These are phyloP conservation scores for Alternaria incomplexa DNA, from an alignment of 2,329 filamentous ascomycete genomes.

Conservation along the genomic window DNA sequence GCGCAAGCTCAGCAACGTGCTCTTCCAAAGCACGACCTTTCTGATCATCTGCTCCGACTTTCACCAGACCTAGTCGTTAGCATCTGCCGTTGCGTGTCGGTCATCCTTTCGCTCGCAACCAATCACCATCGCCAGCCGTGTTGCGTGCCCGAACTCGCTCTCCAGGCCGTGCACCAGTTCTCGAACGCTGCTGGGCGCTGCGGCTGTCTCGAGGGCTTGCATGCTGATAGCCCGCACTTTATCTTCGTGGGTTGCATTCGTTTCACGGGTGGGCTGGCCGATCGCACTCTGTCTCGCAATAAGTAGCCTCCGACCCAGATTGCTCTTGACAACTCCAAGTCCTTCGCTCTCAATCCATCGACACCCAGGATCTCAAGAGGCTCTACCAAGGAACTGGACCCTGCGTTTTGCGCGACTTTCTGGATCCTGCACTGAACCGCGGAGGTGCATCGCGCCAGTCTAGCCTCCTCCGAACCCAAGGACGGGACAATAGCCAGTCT, in stretches of 20 bases:
- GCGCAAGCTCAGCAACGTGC: slow-evolving; percentile 6
- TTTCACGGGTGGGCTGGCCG: not conserved
- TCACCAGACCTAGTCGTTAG: slow-evolving; percentile 3
- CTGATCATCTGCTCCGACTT: not conserved
- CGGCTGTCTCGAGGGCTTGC: not conserved
- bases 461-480: slow-evolving; percentile 2
- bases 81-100: not conserved
- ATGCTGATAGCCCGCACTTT: not conserved
- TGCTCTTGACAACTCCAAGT: not conserved
- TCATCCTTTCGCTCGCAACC: not conserved
- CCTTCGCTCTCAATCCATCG: not conserved
- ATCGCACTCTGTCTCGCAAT: not conserved
- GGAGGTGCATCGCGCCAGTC: slow-evolving; percentile 8
- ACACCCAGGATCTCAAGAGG: not conserved
- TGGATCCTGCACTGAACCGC: slow-evolving; percentile 4
- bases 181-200: not conserved
- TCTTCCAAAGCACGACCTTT: not conserved
- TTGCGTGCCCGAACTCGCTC: slow-evolving; percentile 15
- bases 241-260: not conserved
- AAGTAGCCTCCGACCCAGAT: slow-evolving; percentile 1
- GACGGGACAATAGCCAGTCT: slow-evolving; percentile 13
- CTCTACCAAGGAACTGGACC: not conserved
- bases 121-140: slow-evolving; percentile 6
- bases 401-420: slow-evolving; percentile 1
- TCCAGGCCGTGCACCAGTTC: slow-evolving; percentile 1